Base-by-base conservation (phyloP, 2,329 filamentous ascomycete genomes). In the Epicoccum sorghinum region DNA sequence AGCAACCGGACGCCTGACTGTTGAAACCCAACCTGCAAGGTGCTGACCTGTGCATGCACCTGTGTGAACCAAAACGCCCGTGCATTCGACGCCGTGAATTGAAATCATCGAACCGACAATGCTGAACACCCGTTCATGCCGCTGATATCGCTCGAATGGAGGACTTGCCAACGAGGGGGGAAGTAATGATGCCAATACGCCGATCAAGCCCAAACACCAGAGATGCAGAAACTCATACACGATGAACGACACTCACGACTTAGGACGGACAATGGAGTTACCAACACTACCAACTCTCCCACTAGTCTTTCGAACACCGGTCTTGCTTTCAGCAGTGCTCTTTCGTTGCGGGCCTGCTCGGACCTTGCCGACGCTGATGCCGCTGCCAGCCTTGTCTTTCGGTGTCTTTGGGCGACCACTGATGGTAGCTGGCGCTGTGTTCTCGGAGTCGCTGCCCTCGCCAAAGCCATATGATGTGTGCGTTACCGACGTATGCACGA, bases 231-330 rank as follows among this genome's bases (percentile, higher is more conserved):
- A 47, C 14, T 47, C 32, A 54, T 39, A 49, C 22, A 32, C 38
- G 42, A 41, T 47, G 46, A 48, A 51, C 25, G 38, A 48, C 44
- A 56, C 58, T 66, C 55, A 69, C 47, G 70, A 60, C 54, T 73
- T 73, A 7, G 68, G 54, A 29, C 71, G 70, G 12, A 55, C 49
- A 12, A 63, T 59, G 32, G 67, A 59, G 47, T 62, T 75, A 47
- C 77, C 77, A 24, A 78, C 68, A 61, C 78, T 80, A 40, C 79
- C 79, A 3, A 82, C 78, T 30, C 80, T 72, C 30, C 80, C 80
- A 53, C 79, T 82, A 13, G 79, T 80, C 70, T 82, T 82, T 37
- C 79, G 71, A 42, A 82, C 79, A 52, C 76, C 78, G 37, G 69
- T 77, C 70, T 80, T 80, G 70, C 72, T 74, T 45, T 81, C 79